These are phyloP conservation scores for Discostella stelligera DNA, from an alignment of 352 stramenopile species.

Conservation along the genomic window DNA sequence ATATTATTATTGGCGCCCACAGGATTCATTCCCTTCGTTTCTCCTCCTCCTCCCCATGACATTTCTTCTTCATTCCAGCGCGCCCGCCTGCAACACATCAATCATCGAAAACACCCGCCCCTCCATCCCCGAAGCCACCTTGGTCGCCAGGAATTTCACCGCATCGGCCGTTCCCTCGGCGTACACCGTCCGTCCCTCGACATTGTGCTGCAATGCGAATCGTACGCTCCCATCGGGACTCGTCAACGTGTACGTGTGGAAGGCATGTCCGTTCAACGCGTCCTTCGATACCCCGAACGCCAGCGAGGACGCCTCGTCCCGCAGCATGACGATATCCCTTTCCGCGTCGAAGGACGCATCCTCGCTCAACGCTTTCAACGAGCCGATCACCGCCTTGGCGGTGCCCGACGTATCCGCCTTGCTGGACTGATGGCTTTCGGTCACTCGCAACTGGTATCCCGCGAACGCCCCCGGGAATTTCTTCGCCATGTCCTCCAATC, in stretches of 20 bases:
- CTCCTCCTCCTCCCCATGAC: background rate
- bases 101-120: conserved; percentile 87
- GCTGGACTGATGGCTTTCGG: conserved; percentile 86
- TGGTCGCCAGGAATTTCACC: conserved; percentile 83
- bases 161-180: conserved; percentile 87
- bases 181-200: conserved; percentile 86
- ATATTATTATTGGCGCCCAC: too few species aligned
- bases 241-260: conserved; percentile 88
- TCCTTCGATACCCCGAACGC: conserved; percentile 84
- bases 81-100: conserved; percentile 85
- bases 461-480: conserved; percentile 85
- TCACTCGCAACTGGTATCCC: conserved; percentile 85
- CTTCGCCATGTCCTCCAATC: conserved; percentile 82
- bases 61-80: conserved; percentile 70
- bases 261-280: conserved; percentile 84
- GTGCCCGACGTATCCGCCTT: conserved; percentile 88
- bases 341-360: conserved; percentile 67
- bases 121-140: conserved; percentile 63
- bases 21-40: background rate
- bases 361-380: conserved; percentile 72
- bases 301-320: conserved; percentile 76
- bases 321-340: conserved; percentile 84
- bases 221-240: conserved; percentile 83
- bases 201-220: conserved; percentile 89
- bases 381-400: conserved; percentile 85